phyloP scores from a whole-genome alignment of 1,284 basidiomycete species.

The Leccinum fallax region DNA sequence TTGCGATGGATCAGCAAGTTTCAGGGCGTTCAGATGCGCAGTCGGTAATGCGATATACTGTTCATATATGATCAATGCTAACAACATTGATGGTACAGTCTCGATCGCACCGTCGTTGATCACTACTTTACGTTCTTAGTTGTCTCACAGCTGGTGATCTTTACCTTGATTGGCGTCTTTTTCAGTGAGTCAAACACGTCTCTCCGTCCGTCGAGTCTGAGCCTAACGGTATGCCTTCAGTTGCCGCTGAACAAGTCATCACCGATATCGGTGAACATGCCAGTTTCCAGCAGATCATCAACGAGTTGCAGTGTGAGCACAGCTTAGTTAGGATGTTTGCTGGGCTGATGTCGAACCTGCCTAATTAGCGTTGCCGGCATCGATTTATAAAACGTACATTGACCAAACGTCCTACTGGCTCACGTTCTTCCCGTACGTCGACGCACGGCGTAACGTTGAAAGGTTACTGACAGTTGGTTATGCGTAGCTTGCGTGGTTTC shows the following conservation, averaged over 20 bases:
- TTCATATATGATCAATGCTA: neutral
- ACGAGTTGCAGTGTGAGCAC: slow-evolving; percentile 61
- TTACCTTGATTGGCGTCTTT: slow-evolving; percentile 87
- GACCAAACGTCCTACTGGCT: slow-evolving; percentile 90
- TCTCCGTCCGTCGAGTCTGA: neutral
- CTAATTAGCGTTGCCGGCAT: slow-evolving; percentile 62
- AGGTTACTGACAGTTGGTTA: slow-evolving; percentile 14
- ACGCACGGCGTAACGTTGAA: neutral
- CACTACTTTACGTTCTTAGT: slow-evolving; percentile 92
- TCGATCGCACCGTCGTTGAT: slow-evolving; percentile 88
- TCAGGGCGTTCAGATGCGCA: slow-evolving; percentile 77
- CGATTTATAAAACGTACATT: slow-evolving; percentile 80
- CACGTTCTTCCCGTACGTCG: slow-evolving; percentile 85
- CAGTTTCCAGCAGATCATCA: slow-evolving; percentile 68
- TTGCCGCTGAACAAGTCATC: slow-evolving; percentile 66
- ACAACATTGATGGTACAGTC: slow-evolving; percentile 46
- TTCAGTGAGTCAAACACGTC: slow-evolving; percentile 65
- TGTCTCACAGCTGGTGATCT: slow-evolving; percentile 87
- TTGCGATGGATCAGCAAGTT: slow-evolving; percentile 86
- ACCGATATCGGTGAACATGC: slow-evolving; percentile 64
- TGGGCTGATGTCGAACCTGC: slow-evolving; percentile 1
- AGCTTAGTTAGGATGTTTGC: neutral
- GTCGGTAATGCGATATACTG: slow-evolving; percentile 21
- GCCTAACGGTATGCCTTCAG: slow-evolving; percentile 12
- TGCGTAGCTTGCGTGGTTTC: slow-evolving; percentile 82